Conservation (phyloP, 495 filamentous ascomycete genomes). For the Neohortaea acidophila region DNA sequence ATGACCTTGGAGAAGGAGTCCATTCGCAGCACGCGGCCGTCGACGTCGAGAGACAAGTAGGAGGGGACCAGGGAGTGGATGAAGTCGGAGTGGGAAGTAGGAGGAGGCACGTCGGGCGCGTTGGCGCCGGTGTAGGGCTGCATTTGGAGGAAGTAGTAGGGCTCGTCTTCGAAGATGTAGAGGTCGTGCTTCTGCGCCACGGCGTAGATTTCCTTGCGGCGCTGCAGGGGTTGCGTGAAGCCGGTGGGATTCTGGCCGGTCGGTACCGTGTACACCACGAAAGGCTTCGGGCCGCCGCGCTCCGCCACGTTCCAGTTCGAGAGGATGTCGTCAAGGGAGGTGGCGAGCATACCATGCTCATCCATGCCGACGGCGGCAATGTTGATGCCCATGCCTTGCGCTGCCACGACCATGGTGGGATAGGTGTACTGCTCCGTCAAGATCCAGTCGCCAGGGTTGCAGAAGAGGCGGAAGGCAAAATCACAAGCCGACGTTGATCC, state of each 20-base stretch:
- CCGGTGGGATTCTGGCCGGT: slow-evolving; percentile 90
- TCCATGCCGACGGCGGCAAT: slow-evolving; percentile 66
- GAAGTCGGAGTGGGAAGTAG: slow-evolving; percentile 42
- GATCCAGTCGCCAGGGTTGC: slow-evolving; percentile 52
- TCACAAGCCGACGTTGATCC: slow-evolving; percentile 72
- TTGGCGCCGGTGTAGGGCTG: slow-evolving; percentile 52
- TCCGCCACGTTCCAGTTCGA: slow-evolving; percentile 45
- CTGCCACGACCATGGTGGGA: slow-evolving; percentile 66
- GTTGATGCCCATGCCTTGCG: slow-evolving; percentile 57
- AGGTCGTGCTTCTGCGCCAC: slow-evolving; percentile 70
- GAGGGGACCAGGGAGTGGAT: slow-evolving; percentile 45
- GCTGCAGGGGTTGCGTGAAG: slow-evolving; percentile 52
- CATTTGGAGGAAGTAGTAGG: slow-evolving; percentile 96
- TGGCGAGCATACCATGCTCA: slow-evolving; percentile 55
- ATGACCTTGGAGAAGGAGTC: slow-evolving; percentile 61
- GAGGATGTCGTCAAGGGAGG: slow-evolving; percentile 49
- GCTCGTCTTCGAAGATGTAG: slow-evolving; percentile 86
- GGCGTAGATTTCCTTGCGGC: slow-evolving; percentile 56
- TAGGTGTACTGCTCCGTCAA: slow-evolving; percentile 83
- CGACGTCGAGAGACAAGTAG: slow-evolving; percentile 45
- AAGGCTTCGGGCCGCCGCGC: slow-evolving; percentile 51
- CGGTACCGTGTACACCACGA: slow-evolving; percentile 67
- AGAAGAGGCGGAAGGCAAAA: slow-evolving; percentile 60
- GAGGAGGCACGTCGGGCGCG: slow-evolving; percentile 35
- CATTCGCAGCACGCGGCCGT: slow-evolving; percentile 52